Percentiles rank a stretch among this genome's conserved stretches.
These are phyloP conservation scores for Trifolium repens DNA, from an alignment of 306 rosid species.

Conservation along the genomic window DNA sequence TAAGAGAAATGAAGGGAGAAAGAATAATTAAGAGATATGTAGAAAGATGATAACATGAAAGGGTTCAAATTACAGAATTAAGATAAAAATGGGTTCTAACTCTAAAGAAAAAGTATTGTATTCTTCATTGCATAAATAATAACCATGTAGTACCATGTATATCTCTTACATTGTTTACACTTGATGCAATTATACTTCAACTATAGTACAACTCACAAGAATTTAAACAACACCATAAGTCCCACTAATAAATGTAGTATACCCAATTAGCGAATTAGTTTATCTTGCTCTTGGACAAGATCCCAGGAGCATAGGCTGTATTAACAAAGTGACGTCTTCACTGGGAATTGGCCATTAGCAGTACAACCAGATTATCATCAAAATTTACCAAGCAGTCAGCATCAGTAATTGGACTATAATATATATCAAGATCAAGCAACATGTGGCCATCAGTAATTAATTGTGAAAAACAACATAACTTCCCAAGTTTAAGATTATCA, in stretches of 20 bases:
- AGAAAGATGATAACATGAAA: background rate
- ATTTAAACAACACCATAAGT: background rate
- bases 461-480: background rate
- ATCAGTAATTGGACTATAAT: background rate
- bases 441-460: background rate
- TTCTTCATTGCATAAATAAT: background rate
- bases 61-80: background rate
- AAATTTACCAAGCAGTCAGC: background rate
- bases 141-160: background rate
- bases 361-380: background rate
- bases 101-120: background rate
- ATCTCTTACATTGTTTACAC: background rate
- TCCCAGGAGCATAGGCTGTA: background rate
- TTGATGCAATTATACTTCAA: background rate
- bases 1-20: background rate
- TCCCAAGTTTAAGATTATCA: background rate
- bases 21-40: background rate
- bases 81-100: background rate
- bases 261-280: conserved; percentile 6
- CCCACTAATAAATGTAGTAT: background rate
- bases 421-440: background rate
- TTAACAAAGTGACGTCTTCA: background rate
- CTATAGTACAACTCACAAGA: background rate
- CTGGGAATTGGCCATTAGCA: background rate
- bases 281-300: background rate